Evolutionary conservation across 2,329 filamentous ascomycete genomes (phyloP), one percentile per base, ranked within the genome.

Genomic region (Mycosphaerella sp.): DNA sequence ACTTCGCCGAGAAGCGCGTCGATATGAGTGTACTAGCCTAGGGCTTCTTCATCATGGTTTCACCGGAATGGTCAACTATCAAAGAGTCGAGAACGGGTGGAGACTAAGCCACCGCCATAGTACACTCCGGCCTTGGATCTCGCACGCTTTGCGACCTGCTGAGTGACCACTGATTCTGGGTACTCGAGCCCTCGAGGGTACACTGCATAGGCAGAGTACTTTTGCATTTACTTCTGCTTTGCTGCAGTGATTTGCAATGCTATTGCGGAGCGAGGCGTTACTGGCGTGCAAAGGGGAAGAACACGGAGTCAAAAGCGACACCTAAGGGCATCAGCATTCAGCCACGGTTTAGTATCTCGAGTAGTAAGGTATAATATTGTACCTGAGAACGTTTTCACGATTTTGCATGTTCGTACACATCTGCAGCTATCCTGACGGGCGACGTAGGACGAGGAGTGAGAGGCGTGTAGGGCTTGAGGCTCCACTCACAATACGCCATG

Each of bases 1-100:
- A 96, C 55, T 94, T 93, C 67, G 81, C 81, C 37, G 63, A 65
- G 42, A 62, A 64, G 53, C 62, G 64, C 47, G 62, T 68, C 46
- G 66, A 69, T 53, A 66, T 69, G 61, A 58, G 49, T 35, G 52
- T 49, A 4, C 30, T 63, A 49, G 55, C 60, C 16, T 62, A 62
- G 59, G 21, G 30, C 21, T 25, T 25, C 21, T 25, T 25, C 21
- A 25, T 6, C 21, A 25, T 25, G 21, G 21, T 25, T 25, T 25
- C 7, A 25, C 4, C 5, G 21, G 21, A 5, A 25, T 6, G 21
- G 21, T 25, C 21, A 6, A 25, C 21, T 6, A 25, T 25, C 21
- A 25, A 25, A 6, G 21, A 25, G 21, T 25, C 21, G 21, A 25
- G 21, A 25, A 25, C 3, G 21, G 21, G 7, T 25, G 21, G 21